Evolutionary conservation across 768 basidiomycete genomes (phyloP), one percentile per base, ranked within the genome.

Genomic region (Kwoniella botswanensis): DNA sequence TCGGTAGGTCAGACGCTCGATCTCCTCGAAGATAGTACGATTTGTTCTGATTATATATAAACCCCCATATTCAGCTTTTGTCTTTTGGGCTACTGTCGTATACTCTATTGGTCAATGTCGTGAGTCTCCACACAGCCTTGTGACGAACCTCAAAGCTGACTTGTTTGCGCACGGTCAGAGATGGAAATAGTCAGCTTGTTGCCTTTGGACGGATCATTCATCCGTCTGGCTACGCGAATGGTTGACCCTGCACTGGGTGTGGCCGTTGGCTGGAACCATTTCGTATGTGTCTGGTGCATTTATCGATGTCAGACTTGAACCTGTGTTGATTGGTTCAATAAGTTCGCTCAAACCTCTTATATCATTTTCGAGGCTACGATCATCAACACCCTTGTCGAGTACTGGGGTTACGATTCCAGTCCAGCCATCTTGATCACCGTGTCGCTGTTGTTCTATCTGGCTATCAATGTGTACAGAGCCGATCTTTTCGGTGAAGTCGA

Each of bases 181-280:
- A 41, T 71, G 64, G 70, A 71, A 29, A 71, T 71, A 18, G 64
- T 66, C 4, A 60, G 74, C 29, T 43, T 75, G n/a, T 65, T 68
- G 24, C 76, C 76, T 15, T 29, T 72, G 35, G 72, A 70, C 17
- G 76, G 76, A 5, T 69, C 67, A 5, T 77, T 74, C 68, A 72
- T 75, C 18, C 52, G 62, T 13, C 52, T 71, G 43, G 71, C 74
- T n/a, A 56, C 21, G 11, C 65, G 73, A 4, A 71, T 77, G 65
- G 71, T 75, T 44, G 71, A 73, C 59, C 68, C 68, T 3, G 66
- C 74, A 2, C 56, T 75, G 4, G 69, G 73, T n/a, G 63, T 67
- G 2, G 65, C 65, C 13, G 70, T 35, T 7, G 70, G 70, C 0
- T 71, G 65, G 64, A 71, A 71, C 24, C 70, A 71, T 29, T 71